A percentile compares a stretch with the other conserved stretches of the same genome.
Conservation (phyloP, 805 yeast genomes). For the Candida patagonica region DNA sequence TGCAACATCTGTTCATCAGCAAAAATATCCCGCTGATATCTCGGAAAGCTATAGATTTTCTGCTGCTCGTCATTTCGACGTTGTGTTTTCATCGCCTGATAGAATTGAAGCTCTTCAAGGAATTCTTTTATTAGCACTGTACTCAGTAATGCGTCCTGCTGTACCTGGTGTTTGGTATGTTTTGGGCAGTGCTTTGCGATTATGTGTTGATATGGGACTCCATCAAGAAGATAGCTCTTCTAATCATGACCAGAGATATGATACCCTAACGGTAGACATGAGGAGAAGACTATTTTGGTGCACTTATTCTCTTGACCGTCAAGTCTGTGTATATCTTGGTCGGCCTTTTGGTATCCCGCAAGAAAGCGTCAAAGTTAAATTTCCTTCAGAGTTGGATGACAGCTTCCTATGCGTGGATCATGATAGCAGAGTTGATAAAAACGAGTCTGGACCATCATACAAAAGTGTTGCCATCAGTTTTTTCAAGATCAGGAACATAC, state of each 20-base stretch:
- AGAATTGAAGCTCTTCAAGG: constrained; percentile 68
- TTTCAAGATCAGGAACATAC: constrained; percentile 62
- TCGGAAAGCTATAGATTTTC: constrained; percentile 64
- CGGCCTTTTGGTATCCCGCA: constrained; percentile 88
- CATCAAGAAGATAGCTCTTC: constrained; percentile 48
- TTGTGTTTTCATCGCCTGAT: constrained; percentile 48
- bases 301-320: constrained; percentile 76
- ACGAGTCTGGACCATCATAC: constrained; percentile 41
- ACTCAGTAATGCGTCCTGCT: constrained; percentile 80
- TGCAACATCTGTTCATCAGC: constrained; percentile 63
- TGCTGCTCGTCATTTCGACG: constrained; percentile 50
- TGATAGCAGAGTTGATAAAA: constrained; percentile 21
- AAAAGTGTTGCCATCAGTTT: constrained; percentile 59
- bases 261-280: constrained; percentile 54
- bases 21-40: constrained; percentile 54
- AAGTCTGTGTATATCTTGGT: constrained; percentile 76
- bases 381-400: constrained; percentile 72
- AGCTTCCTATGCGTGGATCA: constrained; percentile 35
- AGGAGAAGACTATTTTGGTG: constrained; percentile 83
- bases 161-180: constrained; percentile 92
- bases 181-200: constrained; percentile 67
- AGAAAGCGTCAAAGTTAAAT: constrained; percentile 58
- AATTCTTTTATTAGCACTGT: constrained; percentile 54
- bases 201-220: constrained; percentile 76
- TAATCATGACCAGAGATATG: constrained; percentile 16